These are phyloP conservation scores for Lodderomyces elongisporus DNA, from an alignment of 1,139 yeast genomes.

Conservation along the genomic window DNA sequence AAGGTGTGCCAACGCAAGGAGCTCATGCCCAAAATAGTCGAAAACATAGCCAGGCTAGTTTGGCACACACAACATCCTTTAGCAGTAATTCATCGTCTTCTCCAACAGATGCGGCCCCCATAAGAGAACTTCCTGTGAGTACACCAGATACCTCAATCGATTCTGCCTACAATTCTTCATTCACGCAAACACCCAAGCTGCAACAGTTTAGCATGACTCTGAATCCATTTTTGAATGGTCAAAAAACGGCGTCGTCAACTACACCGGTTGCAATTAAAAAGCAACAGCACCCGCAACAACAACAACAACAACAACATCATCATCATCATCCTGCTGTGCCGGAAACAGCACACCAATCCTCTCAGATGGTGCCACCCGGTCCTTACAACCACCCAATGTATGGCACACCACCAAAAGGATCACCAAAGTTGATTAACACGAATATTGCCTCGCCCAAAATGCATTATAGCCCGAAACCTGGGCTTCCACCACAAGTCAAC, in stretches of 20 bases:
- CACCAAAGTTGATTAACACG: background rate
- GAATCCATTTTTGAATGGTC: background rate
- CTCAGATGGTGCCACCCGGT: background rate
- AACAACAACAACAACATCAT: too few relatives aligned
- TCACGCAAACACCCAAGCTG: too few relatives aligned
- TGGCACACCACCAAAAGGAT: background rate
- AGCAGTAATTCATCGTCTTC: conserved; percentile 1
- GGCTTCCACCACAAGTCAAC: background rate
- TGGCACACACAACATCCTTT: too few relatives aligned
- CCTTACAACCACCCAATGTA: background rate
- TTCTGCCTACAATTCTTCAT: conserved; percentile 1
- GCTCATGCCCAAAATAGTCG: too few relatives aligned
- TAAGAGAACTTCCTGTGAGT: background rate
- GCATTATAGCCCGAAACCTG: background rate
- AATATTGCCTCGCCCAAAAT: background rate
- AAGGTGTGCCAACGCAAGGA: too few relatives aligned
- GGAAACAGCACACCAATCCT: too few relatives aligned
- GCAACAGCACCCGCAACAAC: too few relatives aligned
- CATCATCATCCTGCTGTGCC: too few relatives aligned
- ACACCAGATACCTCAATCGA: conserved; percentile 7
- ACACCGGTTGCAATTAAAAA: too few relatives aligned
- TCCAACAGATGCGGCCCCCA: background rate
- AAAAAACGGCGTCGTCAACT: background rate
- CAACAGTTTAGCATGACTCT: background rate
- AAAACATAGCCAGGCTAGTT: too few relatives aligned